Evolutionary conservation across 495 filamentous ascomycete genomes (phyloP), one percentile per base, ranked within the genome.

Genomic region (Tuber microsphaerosporum): DNA sequence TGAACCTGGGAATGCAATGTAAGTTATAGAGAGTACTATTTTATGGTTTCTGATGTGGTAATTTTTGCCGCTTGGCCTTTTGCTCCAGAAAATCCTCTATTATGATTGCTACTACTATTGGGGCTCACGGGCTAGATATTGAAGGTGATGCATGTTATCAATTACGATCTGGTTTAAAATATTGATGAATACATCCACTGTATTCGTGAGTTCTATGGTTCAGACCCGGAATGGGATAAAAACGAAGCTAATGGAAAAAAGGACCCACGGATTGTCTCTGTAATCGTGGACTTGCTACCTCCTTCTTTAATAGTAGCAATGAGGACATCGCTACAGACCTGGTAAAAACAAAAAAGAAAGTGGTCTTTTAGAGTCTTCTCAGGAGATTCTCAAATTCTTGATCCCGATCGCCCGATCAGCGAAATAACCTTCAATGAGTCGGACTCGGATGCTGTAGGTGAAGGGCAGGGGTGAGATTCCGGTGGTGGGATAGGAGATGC

Each of bases 181-280:
- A 97, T 98, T 69, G 88, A 92, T 71, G 95, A 98, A 80, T 98
- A 99, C 80, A 88, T 92, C 74, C 95, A 99, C 80, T 92, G 95
- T 51, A 99, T 98, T 83, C 94, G 91, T 92, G 87, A 83, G 87
- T 84, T 12, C 16, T 34, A 5, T 34, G 31, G 43, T 17, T 42
- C 68, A 45, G 2, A 1, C 26, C 42, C 73, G 34, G 19, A 26
- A 71, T 22, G 12, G 46, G 65, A 46, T 42, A 71, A 68, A 71
- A 41, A 46, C 19, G 43, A 16, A 39, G n/a, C 79, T 84, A 74
- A 83, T 76, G 68, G 19, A n/a, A n/a, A 70, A 65, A 72, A 93
- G 91, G 95, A 71, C 94, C 95, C 74, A 99, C 95, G n/a, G n/a
- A n/a, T n/a, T n/a, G n/a, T n/a, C n/a, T n/a, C n/a, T n/a, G n/a